Conservation (phyloP, 2,329 filamentous ascomycete genomes). For the Mycocentrospora acerina region DNA sequence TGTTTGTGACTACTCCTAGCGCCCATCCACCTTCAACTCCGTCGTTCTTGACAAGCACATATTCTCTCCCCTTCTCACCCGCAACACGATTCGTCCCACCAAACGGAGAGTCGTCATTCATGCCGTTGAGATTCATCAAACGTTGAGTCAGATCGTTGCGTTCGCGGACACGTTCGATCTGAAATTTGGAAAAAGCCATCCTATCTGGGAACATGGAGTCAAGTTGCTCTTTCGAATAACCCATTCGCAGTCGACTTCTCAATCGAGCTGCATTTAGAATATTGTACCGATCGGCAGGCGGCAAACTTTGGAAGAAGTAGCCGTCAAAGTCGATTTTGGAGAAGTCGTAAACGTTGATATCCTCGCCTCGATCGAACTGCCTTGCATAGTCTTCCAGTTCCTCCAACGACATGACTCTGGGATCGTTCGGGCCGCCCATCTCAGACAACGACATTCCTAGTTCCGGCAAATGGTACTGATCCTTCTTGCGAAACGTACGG, state of each 20-base stretch:
- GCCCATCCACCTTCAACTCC: slow-evolving; percentile 96
- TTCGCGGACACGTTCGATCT: slow-evolving; percentile 91
- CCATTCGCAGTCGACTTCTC: slow-evolving; percentile 88
- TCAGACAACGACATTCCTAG: slow-evolving; percentile 74
- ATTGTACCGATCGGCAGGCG: slow-evolving; percentile 89
- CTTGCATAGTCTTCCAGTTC: slow-evolving; percentile 91
- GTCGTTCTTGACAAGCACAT: slow-evolving; percentile 94
- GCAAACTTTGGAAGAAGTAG: slow-evolving; percentile 90
- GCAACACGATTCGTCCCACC: slow-evolving; percentile 67
- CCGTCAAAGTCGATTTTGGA: slow-evolving; percentile 98
- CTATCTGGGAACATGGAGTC: slow-evolving; percentile 96
- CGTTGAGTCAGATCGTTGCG: slow-evolving; percentile 92
- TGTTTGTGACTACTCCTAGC: slow-evolving; percentile 84
- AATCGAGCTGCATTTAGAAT: slow-evolving; percentile 93
- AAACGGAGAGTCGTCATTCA: slow-evolving; percentile 75
- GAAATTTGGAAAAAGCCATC: slow-evolving; percentile 95
- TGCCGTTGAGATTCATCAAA: slow-evolving; percentile 90
- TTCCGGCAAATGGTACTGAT: slow-evolving; percentile 93
- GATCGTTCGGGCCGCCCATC: slow-evolving; percentile 90
- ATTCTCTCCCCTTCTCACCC: slow-evolving; percentile 87
- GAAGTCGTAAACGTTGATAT: slow-evolving; percentile 86
- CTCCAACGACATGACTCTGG: slow-evolving; percentile 92
- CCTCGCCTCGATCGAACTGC: slow-evolving; percentile 89
- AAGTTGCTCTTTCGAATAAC: slow-evolving; percentile 91
- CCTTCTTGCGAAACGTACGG: slow-evolving; percentile 83